Evolutionary conservation across 1,284 basidiomycete genomes (phyloP), one percentile per base, ranked within the genome.

Genomic region (Butyriboletus appendiculatus): DNA sequence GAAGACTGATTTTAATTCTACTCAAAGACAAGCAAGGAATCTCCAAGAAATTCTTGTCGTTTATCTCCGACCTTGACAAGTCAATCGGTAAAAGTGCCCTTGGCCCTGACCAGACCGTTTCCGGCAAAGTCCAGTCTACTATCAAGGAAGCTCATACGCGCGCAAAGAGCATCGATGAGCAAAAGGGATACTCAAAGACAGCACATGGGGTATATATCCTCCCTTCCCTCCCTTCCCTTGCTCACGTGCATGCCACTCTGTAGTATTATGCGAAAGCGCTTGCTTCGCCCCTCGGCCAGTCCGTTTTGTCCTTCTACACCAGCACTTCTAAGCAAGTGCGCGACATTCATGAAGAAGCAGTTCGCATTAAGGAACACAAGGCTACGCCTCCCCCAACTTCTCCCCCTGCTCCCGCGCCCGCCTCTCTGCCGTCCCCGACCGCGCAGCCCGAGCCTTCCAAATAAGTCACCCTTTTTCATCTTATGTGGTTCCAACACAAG

Each of bases 321-420:
- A 75, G 73, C 22, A 92, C 92, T 1, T 79, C 85, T 30, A 95
- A 94, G 73, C 88, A 93, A 66, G 84, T 91, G 16, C 69, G 79
- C 35, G 92, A 95, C 65, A 92, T 95, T 50, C 93, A 94, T 66
- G 92, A 93, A 64, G 93, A 96, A 71, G 93, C 93, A 2, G 77
- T 80, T 53, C 84, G 93, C 41, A 90, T 94, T 64, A 81, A 83
- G 28, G 79, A 78, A 53, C 81, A 90, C 62, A 86, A 87, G 65
- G 2, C 67, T 12, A 44, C 57, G 0, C 37, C 48, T 10, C 46
- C 65, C 11, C 58, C 58, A 35, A 35, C 59, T 30, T 55, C 64
- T 6, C 38, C 65, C 14, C 53, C 63, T 24, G 53, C 58, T 30
- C 62, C 48, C 24, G 56, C 46, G 7, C 47, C 57, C 0, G 48